These are phyloP conservation scores for Arabidopsis suecica DNA, from an alignment of 345 rosid genomes.

Conservation along the genomic window DNA sequence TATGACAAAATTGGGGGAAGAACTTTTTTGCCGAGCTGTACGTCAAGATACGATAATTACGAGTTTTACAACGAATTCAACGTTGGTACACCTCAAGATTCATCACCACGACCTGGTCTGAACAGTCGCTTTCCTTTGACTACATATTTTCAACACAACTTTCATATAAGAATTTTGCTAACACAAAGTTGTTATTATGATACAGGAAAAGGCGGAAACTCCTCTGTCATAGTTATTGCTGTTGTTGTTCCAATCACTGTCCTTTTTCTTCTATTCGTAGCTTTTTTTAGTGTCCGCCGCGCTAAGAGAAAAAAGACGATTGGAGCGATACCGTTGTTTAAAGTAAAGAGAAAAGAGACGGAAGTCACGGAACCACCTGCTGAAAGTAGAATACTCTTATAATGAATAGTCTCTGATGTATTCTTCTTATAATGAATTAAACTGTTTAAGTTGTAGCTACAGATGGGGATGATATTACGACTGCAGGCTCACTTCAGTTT, in stretches of 20 bases:
- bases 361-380: not conserved
- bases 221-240: slow-evolving; percentile 37
- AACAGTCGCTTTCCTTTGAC: not conserved
- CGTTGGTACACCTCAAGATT: not conserved
- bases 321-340: too few relatives aligned
- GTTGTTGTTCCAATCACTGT: slow-evolving; percentile 43
- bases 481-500: slow-evolving; percentile 52
- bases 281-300: slow-evolving; percentile 35
- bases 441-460: not conserved
- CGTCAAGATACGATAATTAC: not conserved
- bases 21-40: not conserved
- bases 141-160: not conserved
- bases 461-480: slow-evolving; percentile 43
- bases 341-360: too few relatives aligned
- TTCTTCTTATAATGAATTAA: too few relatives aligned
- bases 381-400: slow-evolving; percentile 33
- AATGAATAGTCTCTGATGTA: not conserved
- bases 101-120: not conserved
- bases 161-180: too few relatives aligned
- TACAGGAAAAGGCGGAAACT: slow-evolving; percentile 3
- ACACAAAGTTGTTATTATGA: too few relatives aligned
- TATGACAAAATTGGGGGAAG: not conserved
- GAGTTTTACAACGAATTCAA: not conserved
- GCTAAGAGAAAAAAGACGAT: slow-evolving; percentile 34
- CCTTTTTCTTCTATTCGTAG: slow-evolving; percentile 16